phyloP scores from a whole-genome alignment of 768 basidiomycete species.

The Crucibulum laeve region DNA sequence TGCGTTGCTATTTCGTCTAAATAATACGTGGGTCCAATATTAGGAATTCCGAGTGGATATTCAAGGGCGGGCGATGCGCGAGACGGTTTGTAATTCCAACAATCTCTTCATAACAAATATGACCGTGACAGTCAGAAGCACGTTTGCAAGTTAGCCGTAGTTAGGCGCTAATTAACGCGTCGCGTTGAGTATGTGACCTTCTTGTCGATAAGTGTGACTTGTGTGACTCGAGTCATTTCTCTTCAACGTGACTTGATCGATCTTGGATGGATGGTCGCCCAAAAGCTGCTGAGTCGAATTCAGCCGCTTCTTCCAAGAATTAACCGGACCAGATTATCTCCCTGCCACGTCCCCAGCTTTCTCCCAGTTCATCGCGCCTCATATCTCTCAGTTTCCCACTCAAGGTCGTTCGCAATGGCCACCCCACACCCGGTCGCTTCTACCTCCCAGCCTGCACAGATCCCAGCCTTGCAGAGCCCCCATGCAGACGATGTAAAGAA shows the following conservation, averaged over 20 bases:
- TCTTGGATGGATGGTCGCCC: constrained; percentile 31
- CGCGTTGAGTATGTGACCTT: too few relatives aligned
- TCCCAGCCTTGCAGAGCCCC: constrained; percentile 40
- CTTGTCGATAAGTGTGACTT: not conserved
- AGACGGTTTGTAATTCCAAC: too few relatives aligned
- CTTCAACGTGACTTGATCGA: constrained; percentile 33
- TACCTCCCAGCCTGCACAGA: constrained; percentile 46
- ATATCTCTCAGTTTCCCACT: constrained; percentile 17
- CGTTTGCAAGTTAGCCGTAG: too few relatives aligned
- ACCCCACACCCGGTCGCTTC: constrained; percentile 50
- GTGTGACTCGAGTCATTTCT: constrained; percentile 1
- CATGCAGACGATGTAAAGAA: constrained; percentile 24
- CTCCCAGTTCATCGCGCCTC: constrained; percentile 7
- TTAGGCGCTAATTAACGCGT: too few relatives aligned
- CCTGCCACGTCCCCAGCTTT: constrained; percentile 23
- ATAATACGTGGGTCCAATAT: too few relatives aligned
- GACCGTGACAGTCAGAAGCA: too few relatives aligned
- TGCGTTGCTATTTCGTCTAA: too few relatives aligned
- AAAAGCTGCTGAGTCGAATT: constrained; percentile 26
- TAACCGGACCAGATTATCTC: constrained; percentile 25
- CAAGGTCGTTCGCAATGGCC: constrained; percentile 55
- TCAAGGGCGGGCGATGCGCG: too few relatives aligned
- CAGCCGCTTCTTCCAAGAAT: constrained; percentile 23
- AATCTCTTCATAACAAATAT: too few relatives aligned
- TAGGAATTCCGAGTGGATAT: too few relatives aligned